Evolutionary conservation across 2,329 filamentous ascomycete genomes (phyloP), one percentile per base, ranked within the genome.

Genomic region (Trichoderma atroviride): DNA sequence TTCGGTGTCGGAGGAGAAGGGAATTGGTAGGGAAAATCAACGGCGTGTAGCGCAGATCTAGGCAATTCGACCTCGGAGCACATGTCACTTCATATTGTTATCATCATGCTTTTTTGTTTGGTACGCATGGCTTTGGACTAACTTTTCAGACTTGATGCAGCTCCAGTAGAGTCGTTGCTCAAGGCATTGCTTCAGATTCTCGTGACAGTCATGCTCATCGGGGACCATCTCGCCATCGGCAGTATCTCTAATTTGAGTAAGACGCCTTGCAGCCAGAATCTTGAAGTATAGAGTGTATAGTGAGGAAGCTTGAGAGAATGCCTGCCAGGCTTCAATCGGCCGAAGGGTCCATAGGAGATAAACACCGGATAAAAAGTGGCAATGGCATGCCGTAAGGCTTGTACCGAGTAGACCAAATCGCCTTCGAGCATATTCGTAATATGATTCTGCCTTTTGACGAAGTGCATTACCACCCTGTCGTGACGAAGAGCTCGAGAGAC

Each of bases 1-100:
- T 60, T 60, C n/a, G 58, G 58, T 22, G 58, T 60, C 24, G 58
- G 58, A 22, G 58, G 58, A 4, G 58, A 60, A 60, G 58, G 58
- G 35, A 60, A 60, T 16, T 60, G 58, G 58, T 60, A 60, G 16
- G 58, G 58, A 27, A 43, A 60, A 11, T 60, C 19, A 16, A 60
- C 19, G 10, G 22, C 27, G 7, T 60, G 37, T 10, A 60, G 31
- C 31, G 37, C 16, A 31, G 58, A 60, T 47, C 27, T 60, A 0
- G 58, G 58, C 7, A 43, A 19, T 7, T 9, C 40, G 19, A 43
- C 40, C 7, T 43, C 40, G 19, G 16, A 6, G 40, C 16, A 43
- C 40, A 43, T 43, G 4, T 43, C 40, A n/a, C 40, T 43, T 9
- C 3, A n/a, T 9, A 19, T 43, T 43, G 19, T 43, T n/a, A 43